Base-by-base conservation (phyloP, 345 rosid species). In the Theobroma cacao region DNA sequence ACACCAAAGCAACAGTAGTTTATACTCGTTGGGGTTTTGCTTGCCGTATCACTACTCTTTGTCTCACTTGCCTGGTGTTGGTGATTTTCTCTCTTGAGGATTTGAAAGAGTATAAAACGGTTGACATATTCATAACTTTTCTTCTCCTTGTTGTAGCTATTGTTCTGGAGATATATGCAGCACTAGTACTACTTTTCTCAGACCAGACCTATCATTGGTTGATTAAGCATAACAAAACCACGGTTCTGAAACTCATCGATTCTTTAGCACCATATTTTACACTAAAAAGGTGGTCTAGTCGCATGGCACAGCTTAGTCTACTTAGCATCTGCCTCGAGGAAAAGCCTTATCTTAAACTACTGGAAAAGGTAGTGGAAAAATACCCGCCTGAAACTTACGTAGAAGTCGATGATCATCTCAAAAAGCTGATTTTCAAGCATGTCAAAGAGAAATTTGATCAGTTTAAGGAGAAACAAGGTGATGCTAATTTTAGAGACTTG, bases 151-250 rank as follows among this genome's bases (percentile, higher is more conserved):
- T 26, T 38, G 45, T 74, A 2, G 84, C 78, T 1, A 63, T 81
- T 58, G 4, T 74, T 75, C 58, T 84, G 40, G 82, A 84, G 65
- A 18, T 75, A 50, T 80, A 72, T 76, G 84, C 79, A 38, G 72
- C 76, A 5, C 41, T 72, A 1, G 15, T 7, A 1, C 52, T 81
- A 6, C 75, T 84, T 48, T 17, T 20, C 59, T 79, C 78, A 3
- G 77, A 83, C 53, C 67, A 60, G 60, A 41, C 79, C 56, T 5
- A 50, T 26, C 14, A 33, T 30, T 80, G 53, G 74, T 67, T 74
- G 30, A 58, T 47, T 15, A 66, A 30, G 76, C 43, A 75, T 3
- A 43, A 53, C 36, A 62, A 9, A 50, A 69, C 40, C 20, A 13
- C 14, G 30, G n/a, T 12, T 70, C 13, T 70, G n/a, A 48, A 48